Evolutionary conservation across 2,329 filamentous ascomycete species (phyloP).

Genomic region (Zymoseptoria pseudotritici): DNA sequence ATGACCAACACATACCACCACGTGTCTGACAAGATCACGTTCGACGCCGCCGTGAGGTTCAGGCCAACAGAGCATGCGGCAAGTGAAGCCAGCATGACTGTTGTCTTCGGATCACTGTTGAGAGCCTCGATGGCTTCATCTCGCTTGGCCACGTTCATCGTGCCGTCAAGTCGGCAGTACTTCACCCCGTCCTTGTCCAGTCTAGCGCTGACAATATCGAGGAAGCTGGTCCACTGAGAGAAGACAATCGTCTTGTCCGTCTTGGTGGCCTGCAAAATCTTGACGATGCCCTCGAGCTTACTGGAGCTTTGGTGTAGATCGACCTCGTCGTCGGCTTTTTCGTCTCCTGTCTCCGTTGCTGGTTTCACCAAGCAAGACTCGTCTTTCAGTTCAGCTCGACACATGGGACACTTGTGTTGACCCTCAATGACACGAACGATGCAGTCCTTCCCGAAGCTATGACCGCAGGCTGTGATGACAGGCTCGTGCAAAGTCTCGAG

Average conservation of each 20-base stretch:
- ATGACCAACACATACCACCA: conserved; percentile 59
- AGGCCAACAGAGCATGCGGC: conserved; percentile 78
- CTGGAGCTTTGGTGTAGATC: conserved; percentile 62
- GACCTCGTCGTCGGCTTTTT: conserved; percentile 37
- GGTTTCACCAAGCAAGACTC: conserved; percentile 58
- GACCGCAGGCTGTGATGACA: conserved; percentile 78
- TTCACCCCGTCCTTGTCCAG: conserved; percentile 54
- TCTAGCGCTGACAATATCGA: conserved; percentile 63
- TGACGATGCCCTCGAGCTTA: conserved; percentile 72
- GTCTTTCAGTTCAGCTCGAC: conserved; percentile 60
- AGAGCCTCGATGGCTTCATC: conserved; percentile 64
- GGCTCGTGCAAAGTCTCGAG: conserved; percentile 64
- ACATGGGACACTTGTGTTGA: conserved; percentile 79
- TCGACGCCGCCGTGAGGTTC: conserved; percentile 79
- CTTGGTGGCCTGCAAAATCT: conserved; percentile 64
- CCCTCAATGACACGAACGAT: conserved; percentile 66
- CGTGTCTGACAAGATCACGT: conserved; percentile 73
- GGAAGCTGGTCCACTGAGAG: conserved; percentile 69
- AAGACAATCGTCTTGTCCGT: conserved; percentile 67
- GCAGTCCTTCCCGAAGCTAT: conserved; percentile 68
- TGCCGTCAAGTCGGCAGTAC: conserved; percentile 71
- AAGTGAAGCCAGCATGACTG: conserved; percentile 73
- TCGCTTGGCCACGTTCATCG: conserved; percentile 63
- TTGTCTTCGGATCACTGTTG: conserved; percentile 58
- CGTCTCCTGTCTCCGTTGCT: conserved; percentile 44